Evolutionary conservation across 2,329 filamentous ascomycete genomes (phyloP).

Genomic region (Pseudogymnoascus sp.): DNA sequence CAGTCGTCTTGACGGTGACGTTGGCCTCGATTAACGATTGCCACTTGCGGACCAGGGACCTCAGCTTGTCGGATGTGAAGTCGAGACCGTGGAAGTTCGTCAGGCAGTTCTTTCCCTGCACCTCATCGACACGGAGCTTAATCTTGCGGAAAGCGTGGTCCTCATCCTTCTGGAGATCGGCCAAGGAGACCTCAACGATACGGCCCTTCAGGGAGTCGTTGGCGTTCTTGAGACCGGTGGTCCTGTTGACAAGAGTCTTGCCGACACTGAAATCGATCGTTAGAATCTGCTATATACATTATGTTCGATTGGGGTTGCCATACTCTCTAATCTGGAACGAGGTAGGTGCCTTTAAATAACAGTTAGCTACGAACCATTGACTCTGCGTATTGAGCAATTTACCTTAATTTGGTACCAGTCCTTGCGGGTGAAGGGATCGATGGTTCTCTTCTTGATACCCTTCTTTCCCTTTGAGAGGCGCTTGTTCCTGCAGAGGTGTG

Average conservation of each 20-base stretch:
- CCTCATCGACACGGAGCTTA: conserved; percentile 96
- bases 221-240: conserved; percentile 99
- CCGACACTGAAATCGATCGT: conserved; percentile 65
- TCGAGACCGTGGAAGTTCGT: conserved; percentile 99
- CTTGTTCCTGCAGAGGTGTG: conserved; percentile 70
- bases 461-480: conserved; percentile 99
- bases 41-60: conserved; percentile 99
- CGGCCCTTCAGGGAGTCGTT: conserved; percentile 98
- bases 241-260: conserved; percentile 99
- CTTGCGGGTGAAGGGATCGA: conserved; percentile 96
- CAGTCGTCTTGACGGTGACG: conserved; percentile 98
- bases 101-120: conserved; percentile 99
- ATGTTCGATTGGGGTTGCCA: conserved; percentile 15
- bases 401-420: conserved; percentile 99
- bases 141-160: conserved; percentile 99
- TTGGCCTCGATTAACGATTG: conserved; percentile 99
- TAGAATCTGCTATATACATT: conserved; percentile 16
- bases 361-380: conserved; percentile 20
- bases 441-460: conserved; percentile 99
- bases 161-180: conserved; percentile 99
- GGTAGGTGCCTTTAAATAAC: conserved; percentile 63
- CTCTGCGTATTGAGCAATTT: conserved; percentile 23
- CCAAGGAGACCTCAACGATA: conserved; percentile 97
- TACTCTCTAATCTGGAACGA: conserved; percentile 97
- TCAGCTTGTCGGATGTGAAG: conserved; percentile 99